phyloP scores from a whole-genome alignment of 306 rosid genomes.

The Ceratonia siliqua region DNA sequence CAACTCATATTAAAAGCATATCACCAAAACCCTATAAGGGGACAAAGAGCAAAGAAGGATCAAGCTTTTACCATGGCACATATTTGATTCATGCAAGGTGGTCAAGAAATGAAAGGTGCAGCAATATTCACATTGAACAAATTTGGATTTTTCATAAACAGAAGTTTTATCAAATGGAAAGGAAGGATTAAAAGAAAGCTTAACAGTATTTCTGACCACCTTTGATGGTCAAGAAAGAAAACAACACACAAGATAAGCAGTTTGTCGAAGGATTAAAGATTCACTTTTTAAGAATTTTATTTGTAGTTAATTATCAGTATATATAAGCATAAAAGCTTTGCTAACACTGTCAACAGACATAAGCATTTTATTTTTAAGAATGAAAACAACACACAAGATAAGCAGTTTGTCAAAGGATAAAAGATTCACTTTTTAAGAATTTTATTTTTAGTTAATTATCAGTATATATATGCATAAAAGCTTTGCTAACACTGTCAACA shows the following conservation, averaged over 20 bases:
- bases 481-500: conserved; percentile 18
- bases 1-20: neutral
- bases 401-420: conserved; percentile 1
- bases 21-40: neutral
- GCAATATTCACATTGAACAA: neutral
- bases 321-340: conserved; percentile 10
- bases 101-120: neutral
- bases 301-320: neutral
- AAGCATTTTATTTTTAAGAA: too few relatives aligned
- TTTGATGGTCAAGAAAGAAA: neutral
- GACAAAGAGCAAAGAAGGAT: neutral
- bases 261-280: neutral
- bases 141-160: conserved; percentile 24
- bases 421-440: neutral
- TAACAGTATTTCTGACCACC: neutral
- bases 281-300: neutral
- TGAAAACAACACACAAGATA: neutral
- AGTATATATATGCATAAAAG: neutral
- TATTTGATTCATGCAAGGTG: neutral
- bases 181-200: conserved; percentile 6
- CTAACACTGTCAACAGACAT: too few relatives aligned
- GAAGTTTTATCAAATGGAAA: neutral
- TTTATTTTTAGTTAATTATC: neutral
- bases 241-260: neutral
- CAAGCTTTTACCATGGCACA: conserved; percentile 3